Base-by-base conservation (phyloP, 768 basidiomycete genomes). In the Suillus spraguei region DNA sequence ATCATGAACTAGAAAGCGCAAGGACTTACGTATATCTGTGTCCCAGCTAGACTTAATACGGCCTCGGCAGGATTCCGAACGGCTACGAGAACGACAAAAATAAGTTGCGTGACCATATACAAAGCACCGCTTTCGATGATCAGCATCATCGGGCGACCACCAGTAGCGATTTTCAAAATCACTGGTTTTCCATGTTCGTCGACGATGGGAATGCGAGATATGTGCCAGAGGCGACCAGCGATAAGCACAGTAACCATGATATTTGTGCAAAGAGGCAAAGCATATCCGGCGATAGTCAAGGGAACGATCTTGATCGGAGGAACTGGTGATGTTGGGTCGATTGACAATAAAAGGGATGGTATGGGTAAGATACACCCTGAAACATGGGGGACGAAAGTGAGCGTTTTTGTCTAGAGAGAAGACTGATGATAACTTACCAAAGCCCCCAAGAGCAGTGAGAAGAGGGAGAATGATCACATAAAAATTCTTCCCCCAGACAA, bases 211-310 rank as follows among this genome's bases (percentile, higher is more conserved):
- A 46, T 44, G 22, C 66, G 64, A 13, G 60, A 64, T 38, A 63
- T 60, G 49, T 69, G 63, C 73, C 71, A 78, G 13, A 79, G 71
- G 41, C 77, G 75, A 32, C 55, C 60, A 44, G 70, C 72, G 63
- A 78, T 79, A 65, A 79, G 71, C 11, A 56, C 46, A 13, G 77
- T 78, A 46, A 77, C 66, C 28, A 79, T 61, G 61, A 74, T 64
- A 63, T 80, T 79, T 35, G 75, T 70, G 60, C 66, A 67, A 41
- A 80, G 70, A n/a, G 78, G 74, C 22, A 80, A 70, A 9, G 65
- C 46, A 61, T 72, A 77, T 33, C 61, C 70, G 4, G 75, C 72
- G 17, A 67, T 67, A 11, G 71, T 75, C 4, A 76, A 55, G 7
- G 76, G 74, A 16, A 68, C 70, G 39, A 75, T 61, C 20, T 68